These are phyloP conservation scores for Leucocoprinus birnbaumii DNA, from an alignment of 768 basidiomycete genomes.

Conservation along the genomic window DNA sequence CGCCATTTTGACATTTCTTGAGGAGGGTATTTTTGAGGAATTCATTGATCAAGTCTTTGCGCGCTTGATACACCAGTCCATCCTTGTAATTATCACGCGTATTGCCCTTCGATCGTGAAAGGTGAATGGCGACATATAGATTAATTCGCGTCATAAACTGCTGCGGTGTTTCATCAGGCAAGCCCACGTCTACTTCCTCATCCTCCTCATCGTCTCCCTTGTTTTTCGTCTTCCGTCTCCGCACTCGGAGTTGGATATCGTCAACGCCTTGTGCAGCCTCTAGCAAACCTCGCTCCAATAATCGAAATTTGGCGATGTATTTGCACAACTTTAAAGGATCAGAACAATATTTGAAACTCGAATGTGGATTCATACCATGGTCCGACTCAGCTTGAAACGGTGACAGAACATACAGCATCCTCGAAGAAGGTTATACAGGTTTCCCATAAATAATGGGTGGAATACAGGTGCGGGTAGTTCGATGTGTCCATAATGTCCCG, in stretches of 20 bases:
- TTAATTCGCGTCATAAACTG: conserved; percentile 64
- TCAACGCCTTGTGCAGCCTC: conserved; percentile 79
- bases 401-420: conserved; percentile 95
- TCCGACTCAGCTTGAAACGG: conserved; percentile 75
- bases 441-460: conserved; percentile 93
- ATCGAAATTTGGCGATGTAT: conserved; percentile 80
- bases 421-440: conserved; percentile 84
- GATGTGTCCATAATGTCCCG: conserved; percentile 98
- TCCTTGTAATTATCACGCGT: conserved; percentile 89
- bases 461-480: conserved; percentile 94
- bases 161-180: conserved; percentile 52
- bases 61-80: conserved; percentile 78
- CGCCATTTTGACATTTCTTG: conserved; percentile 72
- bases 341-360: conserved; percentile 6
- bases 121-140: conserved; percentile 60
- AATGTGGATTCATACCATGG: conserved; percentile 46
- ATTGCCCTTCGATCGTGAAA: conserved; percentile 40
- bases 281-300: conserved; percentile 88
- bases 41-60: conserved; percentile 79
- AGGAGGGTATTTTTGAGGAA: conserved; percentile 69
- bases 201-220: conserved; percentile 39
- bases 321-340: conserved; percentile 58
- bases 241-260: conserved; percentile 49
- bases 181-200: conserved; percentile 41
- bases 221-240: conserved; percentile 25